These are phyloP conservation scores for Debaryomyces castellii DNA, from an alignment of 805 yeast genomes.

Conservation along the genomic window DNA sequence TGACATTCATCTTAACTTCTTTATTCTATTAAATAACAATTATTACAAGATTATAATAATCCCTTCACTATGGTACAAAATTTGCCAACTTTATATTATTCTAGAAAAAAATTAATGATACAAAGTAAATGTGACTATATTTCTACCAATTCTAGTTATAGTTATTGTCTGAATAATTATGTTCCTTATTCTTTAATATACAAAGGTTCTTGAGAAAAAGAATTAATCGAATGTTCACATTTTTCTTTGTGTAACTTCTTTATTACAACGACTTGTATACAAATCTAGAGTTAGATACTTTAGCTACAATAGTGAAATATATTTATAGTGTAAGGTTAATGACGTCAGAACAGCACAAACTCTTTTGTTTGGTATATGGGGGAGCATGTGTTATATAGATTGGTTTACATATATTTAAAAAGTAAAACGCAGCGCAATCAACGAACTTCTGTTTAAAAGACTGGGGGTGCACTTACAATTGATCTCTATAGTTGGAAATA, in stretches of 20 bases:
- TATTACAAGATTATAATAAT: background rate
- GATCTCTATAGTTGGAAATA: conserved; percentile 23
- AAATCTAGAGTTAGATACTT: too few species aligned
- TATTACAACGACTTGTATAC: background rate
- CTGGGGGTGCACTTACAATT: conserved; percentile 17
- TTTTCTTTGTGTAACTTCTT: background rate
- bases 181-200: background rate
- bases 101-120: background rate
- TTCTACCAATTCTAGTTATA: background rate
- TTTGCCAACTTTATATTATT: background rate
- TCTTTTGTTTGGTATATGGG: too few species aligned
- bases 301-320: too few species aligned
- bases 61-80: background rate
- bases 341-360: too few species aligned
- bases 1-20: conserved; percentile 31
- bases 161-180: background rate
- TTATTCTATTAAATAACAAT: background rate
- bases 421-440: too few species aligned
- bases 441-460: too few species aligned
- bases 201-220: background rate
- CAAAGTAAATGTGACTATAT: background rate
- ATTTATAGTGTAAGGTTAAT: too few species aligned
- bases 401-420: too few species aligned
- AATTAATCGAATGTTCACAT: background rate
- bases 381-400: too few species aligned